Percentiles rank a stretch among this genome's conserved stretches.
These are phyloP conservation scores for Mucor circinelloides DNA, from an alignment of 371 early-diverging fungal genomes.

Conservation along the genomic window DNA sequence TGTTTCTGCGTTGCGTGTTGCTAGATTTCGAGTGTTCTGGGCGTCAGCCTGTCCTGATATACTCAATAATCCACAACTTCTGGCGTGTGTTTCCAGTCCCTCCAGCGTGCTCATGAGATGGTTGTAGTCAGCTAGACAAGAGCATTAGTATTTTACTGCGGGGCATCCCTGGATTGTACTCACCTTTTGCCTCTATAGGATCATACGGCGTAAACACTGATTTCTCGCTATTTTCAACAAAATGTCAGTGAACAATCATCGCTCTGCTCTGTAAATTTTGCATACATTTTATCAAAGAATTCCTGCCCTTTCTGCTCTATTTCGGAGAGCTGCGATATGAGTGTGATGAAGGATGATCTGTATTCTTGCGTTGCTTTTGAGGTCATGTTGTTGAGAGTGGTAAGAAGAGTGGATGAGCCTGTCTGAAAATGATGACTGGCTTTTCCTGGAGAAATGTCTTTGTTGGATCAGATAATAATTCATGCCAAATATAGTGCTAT, in stretches of 20 bases:
- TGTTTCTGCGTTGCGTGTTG: constrained; percentile 47
- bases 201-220: constrained; percentile 39
- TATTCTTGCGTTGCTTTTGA: constrained; percentile 56
- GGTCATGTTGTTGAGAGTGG: constrained; percentile 22
- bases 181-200: constrained; percentile 36
- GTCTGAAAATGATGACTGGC: background rate
- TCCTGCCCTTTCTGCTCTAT: constrained; percentile 48
- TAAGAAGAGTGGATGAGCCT: background rate
- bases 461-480: no score
- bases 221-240: constrained; percentile 32
- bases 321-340: constrained; percentile 47
- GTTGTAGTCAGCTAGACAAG: constrained; percentile 39
- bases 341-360: constrained; percentile 40
- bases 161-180: background rate
- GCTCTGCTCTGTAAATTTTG: background rate
- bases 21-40: constrained; percentile 32
- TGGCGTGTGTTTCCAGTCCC: constrained; percentile 40
- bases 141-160: background rate
- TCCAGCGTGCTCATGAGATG: constrained; percentile 33
- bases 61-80: constrained; percentile 43
- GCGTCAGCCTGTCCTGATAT: constrained; percentile 40
- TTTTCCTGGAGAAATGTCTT: background rate
- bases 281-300: constrained; percentile 52
- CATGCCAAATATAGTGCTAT: no score
- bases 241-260: background rate